These are phyloP conservation scores for Calcarisporium arbuscula DNA, from an alignment of 2,329 filamentous ascomycete genomes.

Conservation along the genomic window DNA sequence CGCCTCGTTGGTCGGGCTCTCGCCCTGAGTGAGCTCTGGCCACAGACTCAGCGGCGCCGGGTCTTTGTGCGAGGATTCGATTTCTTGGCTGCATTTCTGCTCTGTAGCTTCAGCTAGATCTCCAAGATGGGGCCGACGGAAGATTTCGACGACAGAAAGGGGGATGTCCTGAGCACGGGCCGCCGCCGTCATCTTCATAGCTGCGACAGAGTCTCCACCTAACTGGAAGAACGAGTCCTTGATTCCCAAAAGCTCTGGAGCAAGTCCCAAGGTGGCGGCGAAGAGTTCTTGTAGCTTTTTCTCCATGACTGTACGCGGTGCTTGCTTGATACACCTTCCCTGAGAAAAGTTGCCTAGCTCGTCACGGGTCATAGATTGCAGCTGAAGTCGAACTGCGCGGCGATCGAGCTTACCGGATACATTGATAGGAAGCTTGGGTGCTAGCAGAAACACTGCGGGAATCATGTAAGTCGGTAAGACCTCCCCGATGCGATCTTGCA, in stretches of 20 bases:
- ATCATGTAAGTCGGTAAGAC: conserved; percentile 11
- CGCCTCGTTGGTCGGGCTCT: not conserved
- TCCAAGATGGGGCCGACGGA: conserved; percentile 7
- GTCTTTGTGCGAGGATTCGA: no score
- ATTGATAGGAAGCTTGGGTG: not conserved
- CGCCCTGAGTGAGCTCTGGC: conserved; percentile 1
- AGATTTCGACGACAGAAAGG: conserved; percentile 8
- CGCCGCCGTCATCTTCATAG: conserved; percentile 9
- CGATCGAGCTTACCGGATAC: not conserved
- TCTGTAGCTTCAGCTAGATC: conserved; percentile 3
- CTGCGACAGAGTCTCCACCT: conserved; percentile 11
- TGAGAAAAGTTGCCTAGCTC: not conserved
- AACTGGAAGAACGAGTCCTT: conserved; percentile 14
- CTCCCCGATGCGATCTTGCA: no score
- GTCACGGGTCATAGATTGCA: not conserved
- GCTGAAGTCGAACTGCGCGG: not conserved
- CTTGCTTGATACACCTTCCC: no score
- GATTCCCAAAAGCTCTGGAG: conserved; percentile 6
- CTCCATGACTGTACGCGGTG: no score
- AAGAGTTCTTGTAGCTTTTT: conserved; percentile 7
- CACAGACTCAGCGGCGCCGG: conserved; percentile 6
- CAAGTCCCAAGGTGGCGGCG: conserved; percentile 5
- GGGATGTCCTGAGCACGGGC: conserved; percentile 6
- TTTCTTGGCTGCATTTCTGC: no score
- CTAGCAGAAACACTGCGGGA: conserved; percentile 1